Evolutionary conservation across 352 stramenopile species (phyloP).

Genomic region (Phytophthora brassicae): DNA sequence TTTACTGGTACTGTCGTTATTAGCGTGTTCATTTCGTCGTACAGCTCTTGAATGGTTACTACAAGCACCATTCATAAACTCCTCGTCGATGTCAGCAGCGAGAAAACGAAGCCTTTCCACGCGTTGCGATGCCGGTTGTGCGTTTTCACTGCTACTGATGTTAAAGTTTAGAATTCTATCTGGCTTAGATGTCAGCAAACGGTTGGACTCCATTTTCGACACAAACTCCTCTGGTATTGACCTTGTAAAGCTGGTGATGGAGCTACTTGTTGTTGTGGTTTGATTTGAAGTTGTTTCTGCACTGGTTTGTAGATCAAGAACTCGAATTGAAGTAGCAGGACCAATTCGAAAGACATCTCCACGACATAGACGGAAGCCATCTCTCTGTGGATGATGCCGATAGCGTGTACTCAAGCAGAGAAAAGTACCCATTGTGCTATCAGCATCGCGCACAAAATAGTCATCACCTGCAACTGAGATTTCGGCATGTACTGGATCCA

Average conservation of each 20-base stretch:
- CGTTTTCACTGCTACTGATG: background rate
- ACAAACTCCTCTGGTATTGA: constrained; percentile 1
- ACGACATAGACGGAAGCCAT: constrained; percentile 59
- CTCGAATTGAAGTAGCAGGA: constrained; percentile 33
- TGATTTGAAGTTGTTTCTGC: background rate
- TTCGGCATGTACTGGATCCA: constrained; percentile 70
- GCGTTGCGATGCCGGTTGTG: constrained; percentile 4
- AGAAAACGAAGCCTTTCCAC: constrained; percentile 26
- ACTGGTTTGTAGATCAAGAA: constrained; percentile 32
- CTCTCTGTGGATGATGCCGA: constrained; percentile 67
- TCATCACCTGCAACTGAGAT: constrained; percentile 60
- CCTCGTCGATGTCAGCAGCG: constrained; percentile 29
- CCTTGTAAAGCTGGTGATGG: constrained; percentile 5
- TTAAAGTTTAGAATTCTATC: constrained; percentile 10
- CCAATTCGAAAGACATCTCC: constrained; percentile 60
- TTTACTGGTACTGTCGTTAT: background rate
- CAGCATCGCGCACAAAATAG: constrained; percentile 58
- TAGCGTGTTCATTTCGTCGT: background rate
- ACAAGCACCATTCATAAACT: constrained; percentile 13
- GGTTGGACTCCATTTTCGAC: background rate
- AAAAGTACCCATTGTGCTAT: constrained; percentile 54
- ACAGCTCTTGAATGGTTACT: constrained; percentile 2
- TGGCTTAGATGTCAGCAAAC: background rate
- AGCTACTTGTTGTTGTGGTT: background rate
- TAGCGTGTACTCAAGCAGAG: constrained; percentile 72